Base-by-base conservation (phyloP, 1,284 basidiomycete genomes). In the Apiotrichum montevideense region DNA sequence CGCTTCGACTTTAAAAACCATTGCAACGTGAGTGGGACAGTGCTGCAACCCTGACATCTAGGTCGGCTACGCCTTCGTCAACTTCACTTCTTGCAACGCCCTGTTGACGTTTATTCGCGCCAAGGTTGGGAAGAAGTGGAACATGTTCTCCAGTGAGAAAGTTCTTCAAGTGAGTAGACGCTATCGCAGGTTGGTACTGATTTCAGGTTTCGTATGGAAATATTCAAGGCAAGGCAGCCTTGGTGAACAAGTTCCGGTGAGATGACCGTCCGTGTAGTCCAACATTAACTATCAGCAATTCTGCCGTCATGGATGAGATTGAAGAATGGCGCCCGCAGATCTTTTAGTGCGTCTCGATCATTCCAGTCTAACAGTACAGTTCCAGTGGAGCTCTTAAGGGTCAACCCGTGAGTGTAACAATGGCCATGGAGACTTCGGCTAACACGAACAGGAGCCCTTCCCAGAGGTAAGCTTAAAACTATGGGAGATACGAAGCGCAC, bases 51-150 rank as follows among this genome's bases (percentile, higher is more conserved):
- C 44, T 57, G 21, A 55, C 42, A 10, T n/a, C 11, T 56, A 74
- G 71, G 70, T 72, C 42, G 72, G 74, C 13, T 76, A 76, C 57
- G 74, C 72, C 7, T 76, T 76, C 54, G 73, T 76, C 65, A 76
- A 76, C 62, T 76, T 76, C 57, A 68, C 66, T 15, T 66, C 64
- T 33, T 64, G 67, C 39, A 50, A 61, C 7, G 67, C 69, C 0
- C 59, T 77, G 34, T 69, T 69, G 44, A 41, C 57, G 3, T 76
- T 77, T 58, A 66, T 72, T 35, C 53, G 66, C 32, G 67, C 66
- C 5, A 63, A 63, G 52, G 70, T 73, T 1, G 74, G 76, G 2
- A 70, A 65, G 49, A 74, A 68, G 58, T 77, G 76, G 76, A 71
- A 72, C 56, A 39, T 76, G 53, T 77, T 76, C 59, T 71, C 70